A percentile compares a stretch with the other conserved stretches of the same genome.
These are phyloP conservation scores for Wickerhamomyces tratensis DNA, from an alignment of 805 yeast genomes.

Conservation along the genomic window DNA sequence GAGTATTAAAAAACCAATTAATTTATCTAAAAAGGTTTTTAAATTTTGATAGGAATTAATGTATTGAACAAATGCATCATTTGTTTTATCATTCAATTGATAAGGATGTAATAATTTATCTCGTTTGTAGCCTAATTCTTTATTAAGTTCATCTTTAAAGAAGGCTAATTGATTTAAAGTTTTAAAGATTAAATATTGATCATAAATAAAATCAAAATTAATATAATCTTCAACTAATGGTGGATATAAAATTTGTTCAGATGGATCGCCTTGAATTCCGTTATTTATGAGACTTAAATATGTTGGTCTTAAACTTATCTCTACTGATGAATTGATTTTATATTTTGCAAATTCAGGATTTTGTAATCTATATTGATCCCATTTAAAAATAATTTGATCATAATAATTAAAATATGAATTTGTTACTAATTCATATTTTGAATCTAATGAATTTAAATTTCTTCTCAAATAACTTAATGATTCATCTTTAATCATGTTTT, in stretches of 20 bases:
- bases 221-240: slow-evolving; percentile 28
- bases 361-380: slow-evolving; percentile 40
- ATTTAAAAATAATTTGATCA: slow-evolving; percentile 43
- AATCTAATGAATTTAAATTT: slow-evolving; percentile 47
- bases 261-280: too few species aligned
- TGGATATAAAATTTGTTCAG: slow-evolving; percentile 16
- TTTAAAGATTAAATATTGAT: slow-evolving; percentile 73
- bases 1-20: slow-evolving; percentile 68
- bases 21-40: slow-evolving; percentile 45
- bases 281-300: slow-evolving; percentile 21
- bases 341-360: slow-evolving; percentile 40
- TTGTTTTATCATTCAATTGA: slow-evolving; percentile 31
- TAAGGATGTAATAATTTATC: slow-evolving; percentile 63
- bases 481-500: slow-evolving; percentile 64
- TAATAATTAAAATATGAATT: slow-evolving; percentile 44
- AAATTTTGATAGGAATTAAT: slow-evolving; percentile 32
- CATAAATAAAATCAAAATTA: slow-evolving; percentile 67
- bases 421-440: slow-evolving; percentile 41
- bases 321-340: slow-evolving; percentile 82
- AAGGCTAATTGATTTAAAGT: slow-evolving; percentile 58
- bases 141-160: slow-evolving; percentile 52
- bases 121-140: slow-evolving; percentile 63
- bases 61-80: slow-evolving; percentile 17
- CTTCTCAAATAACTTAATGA: slow-evolving; percentile 55
- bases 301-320: slow-evolving; percentile 60